These are phyloP conservation scores for Mortierella claussenii DNA, from an alignment of 192 early-diverging fungal species.

Conservation along the genomic window DNA sequence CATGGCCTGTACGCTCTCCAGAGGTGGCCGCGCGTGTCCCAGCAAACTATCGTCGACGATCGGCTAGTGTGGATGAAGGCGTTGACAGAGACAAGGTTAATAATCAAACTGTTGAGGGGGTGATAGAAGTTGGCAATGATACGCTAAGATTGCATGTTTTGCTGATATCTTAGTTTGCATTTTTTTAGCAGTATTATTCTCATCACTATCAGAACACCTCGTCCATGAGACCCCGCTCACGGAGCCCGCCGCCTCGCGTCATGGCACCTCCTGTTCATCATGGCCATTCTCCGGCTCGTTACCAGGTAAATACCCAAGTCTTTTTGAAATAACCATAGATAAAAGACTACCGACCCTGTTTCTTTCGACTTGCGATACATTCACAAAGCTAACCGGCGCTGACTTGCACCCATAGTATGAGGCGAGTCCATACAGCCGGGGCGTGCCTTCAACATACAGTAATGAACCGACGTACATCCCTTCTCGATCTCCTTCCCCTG, in stretches of 20 bases:
- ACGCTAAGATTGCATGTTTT: too few species aligned
- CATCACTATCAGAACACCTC: constrained; percentile 27
- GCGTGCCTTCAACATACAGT: constrained; percentile 11
- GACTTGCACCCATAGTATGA: constrained; percentile 18
- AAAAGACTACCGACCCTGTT: background rate
- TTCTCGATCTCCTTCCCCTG: constrained; percentile 39
- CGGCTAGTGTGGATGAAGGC: constrained; percentile 42
- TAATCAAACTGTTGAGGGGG: too few species aligned
- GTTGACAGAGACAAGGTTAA: constrained; percentile 44
- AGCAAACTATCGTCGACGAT: constrained; percentile 25
- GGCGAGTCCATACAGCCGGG: constrained; percentile 11
- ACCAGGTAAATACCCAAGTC: constrained; percentile 34
- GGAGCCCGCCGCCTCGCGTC: constrained; percentile 25
- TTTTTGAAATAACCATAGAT: too few species aligned
- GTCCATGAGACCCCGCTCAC: constrained; percentile 17
- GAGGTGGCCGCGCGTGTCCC: constrained; percentile 18
- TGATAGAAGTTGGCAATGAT: too few species aligned
- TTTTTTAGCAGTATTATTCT: constrained; percentile 18
- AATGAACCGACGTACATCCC: constrained; percentile 34
- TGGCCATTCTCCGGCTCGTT: constrained; percentile 26
- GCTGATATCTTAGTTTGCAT: background rate
- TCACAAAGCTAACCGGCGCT: too few species aligned
- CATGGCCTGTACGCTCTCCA: constrained; percentile 36
- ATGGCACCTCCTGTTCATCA: constrained; percentile 9
- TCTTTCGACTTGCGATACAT: too few species aligned